Evolutionary conservation across 805 yeast species (phyloP).

Genomic region (Wickerhamiella allomyrinae): DNA sequence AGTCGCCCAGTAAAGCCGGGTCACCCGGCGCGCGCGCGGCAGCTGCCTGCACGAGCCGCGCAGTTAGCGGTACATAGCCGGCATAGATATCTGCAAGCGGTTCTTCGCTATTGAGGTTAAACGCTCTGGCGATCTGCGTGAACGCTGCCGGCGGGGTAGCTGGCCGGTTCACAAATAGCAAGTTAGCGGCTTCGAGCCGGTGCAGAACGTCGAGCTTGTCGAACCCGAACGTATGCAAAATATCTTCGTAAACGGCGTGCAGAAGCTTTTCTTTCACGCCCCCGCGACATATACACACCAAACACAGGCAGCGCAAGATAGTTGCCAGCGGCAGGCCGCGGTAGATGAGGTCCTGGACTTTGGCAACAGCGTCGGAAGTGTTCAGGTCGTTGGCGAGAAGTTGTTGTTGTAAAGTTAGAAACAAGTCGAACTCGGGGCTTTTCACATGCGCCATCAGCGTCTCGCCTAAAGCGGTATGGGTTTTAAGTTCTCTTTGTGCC

Average conservation of each 20-base stretch:
- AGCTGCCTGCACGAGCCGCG: conserved; percentile 45
- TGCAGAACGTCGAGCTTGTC: conserved; percentile 34
- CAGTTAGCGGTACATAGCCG: conserved; percentile 64
- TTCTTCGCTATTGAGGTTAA: conserved; percentile 23
- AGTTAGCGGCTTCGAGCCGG: conserved; percentile 34
- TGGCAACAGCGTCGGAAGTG: conserved; percentile 25
- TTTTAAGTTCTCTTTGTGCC: conserved; percentile 51
- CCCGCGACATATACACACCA: conserved; percentile 47
- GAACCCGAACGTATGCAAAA: conserved; percentile 54
- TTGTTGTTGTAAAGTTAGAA: conserved; percentile 37
- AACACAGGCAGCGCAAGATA: conserved; percentile 38
- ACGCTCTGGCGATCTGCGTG: conserved; percentile 16
- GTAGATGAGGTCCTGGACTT: conserved; percentile 38
- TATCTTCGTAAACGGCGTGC: conserved; percentile 29
- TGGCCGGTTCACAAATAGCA: conserved; percentile 27
- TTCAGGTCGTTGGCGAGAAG: conserved; percentile 41
- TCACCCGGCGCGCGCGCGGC: conserved; percentile 9
- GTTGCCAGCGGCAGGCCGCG: conserved; percentile 30
- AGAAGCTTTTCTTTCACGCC: conserved; percentile 56
- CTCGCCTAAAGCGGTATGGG: conserved; percentile 66
- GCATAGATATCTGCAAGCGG: conserved; percentile 34
- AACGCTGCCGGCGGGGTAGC: conserved; percentile 17
- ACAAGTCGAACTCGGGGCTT: conserved; percentile 18
- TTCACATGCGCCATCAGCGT: conserved; percentile 37
- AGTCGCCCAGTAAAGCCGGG: conserved; percentile 36